Percentiles rank a stretch among this genome's conserved stretches.
phyloP scores from a whole-genome alignment of 257 asterid genomes.

The Lithospermum erythrorhizon region DNA sequence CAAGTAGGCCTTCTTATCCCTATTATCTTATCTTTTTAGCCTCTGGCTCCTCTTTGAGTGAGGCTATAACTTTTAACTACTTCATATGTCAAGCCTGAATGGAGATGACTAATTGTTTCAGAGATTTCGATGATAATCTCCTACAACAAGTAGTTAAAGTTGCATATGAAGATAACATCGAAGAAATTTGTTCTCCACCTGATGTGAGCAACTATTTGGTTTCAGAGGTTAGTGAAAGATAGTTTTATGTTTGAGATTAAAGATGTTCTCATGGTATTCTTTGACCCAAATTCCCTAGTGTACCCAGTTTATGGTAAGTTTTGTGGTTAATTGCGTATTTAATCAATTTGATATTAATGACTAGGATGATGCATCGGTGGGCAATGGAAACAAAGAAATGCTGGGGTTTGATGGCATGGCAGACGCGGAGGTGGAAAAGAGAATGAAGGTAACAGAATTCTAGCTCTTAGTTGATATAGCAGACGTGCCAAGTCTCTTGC shows the following conservation, averaged over 20 bases:
- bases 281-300: too few species aligned
- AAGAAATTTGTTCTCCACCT: conserved; percentile 52
- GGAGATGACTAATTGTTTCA: conserved; percentile 23
- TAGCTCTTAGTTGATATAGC: conserved; percentile 8
- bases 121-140: conserved; percentile 86
- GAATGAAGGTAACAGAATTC: conserved; percentile 58
- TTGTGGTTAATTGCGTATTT: not conserved
- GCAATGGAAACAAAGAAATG: conserved; percentile 60
- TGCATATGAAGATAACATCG: conserved; percentile 71
- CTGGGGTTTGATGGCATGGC: conserved; percentile 80
- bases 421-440: conserved; percentile 81
- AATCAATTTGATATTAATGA: conserved; percentile 12
- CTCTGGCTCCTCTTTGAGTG: not conserved
- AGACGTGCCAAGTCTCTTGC: not conserved
- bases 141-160: conserved; percentile 61
- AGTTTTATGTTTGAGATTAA: not conserved
- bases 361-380: conserved; percentile 69
- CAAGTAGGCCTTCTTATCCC: conserved; percentile 50
- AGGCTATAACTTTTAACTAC: conserved; percentile 12
- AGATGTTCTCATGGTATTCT: not conserved
- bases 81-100: conserved; percentile 15
- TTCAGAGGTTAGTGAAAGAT: conserved; percentile 52
- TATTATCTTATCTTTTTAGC: not conserved
- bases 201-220: conserved; percentile 83
- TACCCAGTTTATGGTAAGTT: too few species aligned